Evolutionary conservation across 768 basidiomycete species (phyloP).

Genomic region (Mycena capillaripes): DNA sequence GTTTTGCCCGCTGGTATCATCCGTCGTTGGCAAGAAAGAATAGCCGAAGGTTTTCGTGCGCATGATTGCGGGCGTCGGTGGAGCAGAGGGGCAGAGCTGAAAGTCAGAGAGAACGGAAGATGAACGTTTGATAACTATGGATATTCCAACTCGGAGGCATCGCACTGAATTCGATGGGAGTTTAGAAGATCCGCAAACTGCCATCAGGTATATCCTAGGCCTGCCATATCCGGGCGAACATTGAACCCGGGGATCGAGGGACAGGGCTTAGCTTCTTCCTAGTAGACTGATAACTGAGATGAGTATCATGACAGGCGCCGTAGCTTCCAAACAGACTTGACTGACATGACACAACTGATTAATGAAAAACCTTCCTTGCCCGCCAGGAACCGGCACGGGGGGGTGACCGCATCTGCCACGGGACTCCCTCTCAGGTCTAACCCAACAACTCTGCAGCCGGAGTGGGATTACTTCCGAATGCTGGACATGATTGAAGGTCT

Average conservation of each 20-base stretch:
- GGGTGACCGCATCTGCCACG: not conserved
- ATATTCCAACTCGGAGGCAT: not conserved
- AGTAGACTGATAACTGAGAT: not conserved
- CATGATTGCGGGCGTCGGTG: not conserved
- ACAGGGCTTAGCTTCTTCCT: not conserved
- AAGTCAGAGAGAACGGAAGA: not conserved
- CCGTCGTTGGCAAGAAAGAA: not conserved
- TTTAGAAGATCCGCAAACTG: not conserved
- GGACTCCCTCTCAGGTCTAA: not conserved
- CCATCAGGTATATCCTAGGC: not conserved
- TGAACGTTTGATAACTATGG: not conserved
- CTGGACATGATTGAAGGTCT: not conserved
- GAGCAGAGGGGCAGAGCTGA: not conserved
- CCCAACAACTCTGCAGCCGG: not conserved
- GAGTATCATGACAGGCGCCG: not conserved
- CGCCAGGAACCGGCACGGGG: not conserved
- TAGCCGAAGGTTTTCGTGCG: slow-evolving; percentile 1
- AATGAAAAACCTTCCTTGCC: not conserved
- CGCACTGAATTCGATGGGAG: not conserved
- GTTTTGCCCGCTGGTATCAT: not conserved
- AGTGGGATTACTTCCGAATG: not conserved
- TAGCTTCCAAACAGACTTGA: not conserved
- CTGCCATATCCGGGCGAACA: not conserved
- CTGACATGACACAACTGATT: not conserved
- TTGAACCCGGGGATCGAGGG: not conserved